Conservation (phyloP, 202 grass and related monocot species). For the Brachypodium distachyon region DNA sequence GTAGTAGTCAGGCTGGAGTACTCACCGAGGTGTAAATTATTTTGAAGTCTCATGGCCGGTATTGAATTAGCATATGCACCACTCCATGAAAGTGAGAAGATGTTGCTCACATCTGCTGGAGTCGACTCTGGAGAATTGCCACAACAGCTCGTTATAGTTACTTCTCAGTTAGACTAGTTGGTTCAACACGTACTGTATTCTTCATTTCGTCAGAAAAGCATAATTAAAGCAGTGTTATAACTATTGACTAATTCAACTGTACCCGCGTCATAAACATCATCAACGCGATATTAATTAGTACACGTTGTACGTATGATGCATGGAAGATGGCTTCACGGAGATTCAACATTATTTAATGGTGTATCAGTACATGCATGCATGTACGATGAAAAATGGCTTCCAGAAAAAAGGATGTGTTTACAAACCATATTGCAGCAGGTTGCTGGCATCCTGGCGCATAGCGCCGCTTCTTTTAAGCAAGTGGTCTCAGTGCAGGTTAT, state of each 20-base stretch:
- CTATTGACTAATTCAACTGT: no score
- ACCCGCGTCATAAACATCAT: no score
- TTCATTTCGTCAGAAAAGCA: no score
- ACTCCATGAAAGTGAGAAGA: neutral
- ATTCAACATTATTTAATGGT: neutral
- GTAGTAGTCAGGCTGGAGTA: neutral
- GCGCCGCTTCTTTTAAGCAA: slow-evolving; percentile 15
- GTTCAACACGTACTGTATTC: no score
- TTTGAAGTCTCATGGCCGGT: neutral
- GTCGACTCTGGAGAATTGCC: neutral
- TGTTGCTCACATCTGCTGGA: neutral
- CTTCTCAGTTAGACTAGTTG: no score
- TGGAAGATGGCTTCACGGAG: neutral
- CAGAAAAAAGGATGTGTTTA: slow-evolving; percentile 16
- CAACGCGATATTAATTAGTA: no score
- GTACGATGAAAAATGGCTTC: neutral
- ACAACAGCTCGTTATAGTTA: neutral
- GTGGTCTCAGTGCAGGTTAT: slow-evolving; percentile 16
- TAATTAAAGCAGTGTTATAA: no score
- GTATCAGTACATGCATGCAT: neutral
- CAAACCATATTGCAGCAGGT: neutral
- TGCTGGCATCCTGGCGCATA: neutral
- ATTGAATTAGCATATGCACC: neutral
- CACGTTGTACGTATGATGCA: neutral
- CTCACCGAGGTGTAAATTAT: neutral